phyloP scores from a whole-genome alignment of 805 yeast species.

The Torulaspora indica region DNA sequence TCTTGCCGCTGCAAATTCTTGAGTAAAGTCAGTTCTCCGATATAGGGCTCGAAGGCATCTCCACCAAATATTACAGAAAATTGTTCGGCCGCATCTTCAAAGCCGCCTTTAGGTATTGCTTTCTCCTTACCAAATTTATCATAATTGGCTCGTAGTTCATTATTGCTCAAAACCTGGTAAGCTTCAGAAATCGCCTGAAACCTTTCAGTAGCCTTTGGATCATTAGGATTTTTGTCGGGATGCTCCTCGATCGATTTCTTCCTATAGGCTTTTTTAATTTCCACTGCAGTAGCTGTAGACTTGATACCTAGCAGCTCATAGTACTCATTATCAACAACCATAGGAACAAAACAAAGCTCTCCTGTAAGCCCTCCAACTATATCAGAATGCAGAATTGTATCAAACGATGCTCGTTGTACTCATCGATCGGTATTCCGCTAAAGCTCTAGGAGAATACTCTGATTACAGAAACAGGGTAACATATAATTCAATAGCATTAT shows the following conservation, averaged over 20 bases:
- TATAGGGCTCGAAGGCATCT: constrained; percentile 77
- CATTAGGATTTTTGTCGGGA: constrained; percentile 77
- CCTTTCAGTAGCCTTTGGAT: constrained; percentile 68
- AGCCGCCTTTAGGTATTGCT: constrained; percentile 65
- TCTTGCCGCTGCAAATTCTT: constrained; percentile 66
- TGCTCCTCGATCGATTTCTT: constrained; percentile 71
- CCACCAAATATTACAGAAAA: constrained; percentile 80
- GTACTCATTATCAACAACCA: constrained; percentile 74
- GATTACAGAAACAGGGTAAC: constrained; percentile 1
- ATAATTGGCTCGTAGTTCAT: constrained; percentile 57
- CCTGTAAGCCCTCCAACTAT: neutral
- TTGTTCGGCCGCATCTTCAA: constrained; percentile 70
- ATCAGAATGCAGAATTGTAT: neutral
- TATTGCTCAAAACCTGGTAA: constrained; percentile 70
- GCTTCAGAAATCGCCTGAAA: constrained; percentile 63
- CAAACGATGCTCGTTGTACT: neutral
- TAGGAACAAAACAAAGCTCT: constrained; percentile 20
- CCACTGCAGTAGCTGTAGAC: constrained; percentile 55
- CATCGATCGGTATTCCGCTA: constrained; percentile 6
- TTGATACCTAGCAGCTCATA: constrained; percentile 62
- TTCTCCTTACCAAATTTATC: constrained; percentile 73
- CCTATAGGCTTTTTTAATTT: constrained; percentile 75
- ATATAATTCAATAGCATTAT: neutral
- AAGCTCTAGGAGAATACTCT: neutral
- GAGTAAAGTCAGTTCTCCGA: constrained; percentile 81